Evolutionary conservation across 768 basidiomycete species (phyloP), one percentile per base, ranked within the genome.

Genomic region (Trametes punicea): DNA sequence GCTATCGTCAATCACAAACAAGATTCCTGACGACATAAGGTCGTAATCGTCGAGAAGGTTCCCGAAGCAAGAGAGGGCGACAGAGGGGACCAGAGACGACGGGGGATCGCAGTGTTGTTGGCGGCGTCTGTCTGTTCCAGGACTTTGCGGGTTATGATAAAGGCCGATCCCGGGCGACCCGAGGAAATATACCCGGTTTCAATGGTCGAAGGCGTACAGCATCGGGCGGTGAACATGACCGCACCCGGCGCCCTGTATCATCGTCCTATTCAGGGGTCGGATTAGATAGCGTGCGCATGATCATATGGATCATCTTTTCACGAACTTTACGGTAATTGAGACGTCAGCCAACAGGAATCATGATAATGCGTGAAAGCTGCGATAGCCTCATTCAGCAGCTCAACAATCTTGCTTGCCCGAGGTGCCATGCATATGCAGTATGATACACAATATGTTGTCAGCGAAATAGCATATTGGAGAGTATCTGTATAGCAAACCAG

Each of bases 1-100:
- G 21, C 31, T 26, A 21, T 59, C 57, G 20, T 59, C 57, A 1
- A 50, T 47, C 9, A 59, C 29, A 18, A 50, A 49, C 40, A 49
- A 42, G 8, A n/a, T 2, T 13, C 27, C 47, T 6, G 46, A 26
- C 57, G 54, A 54, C 42, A 13, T 42, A 8, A 41, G 18, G 20
- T 9, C 2, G 34, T 26, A 10, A 25, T 21, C 21, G 11, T 18
- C 4, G 10, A 20, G 8, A 5, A 33, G 27, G 27, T 4, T 16
- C 18, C 6, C 20, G 11, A 27, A 13, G 42, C 31, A 23, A 10
- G 13, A 11, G 27, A 16, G 25, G 46, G 18, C 11, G 16, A 23
- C 30, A n/a, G 13, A 7, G 46, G 16, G 34, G 20, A 25, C 26
- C 34, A 20, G 40, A 27, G 7, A 27, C n/a, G n/a, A n/a, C n/a